Evolutionary conservation across 2,329 filamentous ascomycete genomes (phyloP).

Genomic region (Sclerotinia sclerotiorum): DNA sequence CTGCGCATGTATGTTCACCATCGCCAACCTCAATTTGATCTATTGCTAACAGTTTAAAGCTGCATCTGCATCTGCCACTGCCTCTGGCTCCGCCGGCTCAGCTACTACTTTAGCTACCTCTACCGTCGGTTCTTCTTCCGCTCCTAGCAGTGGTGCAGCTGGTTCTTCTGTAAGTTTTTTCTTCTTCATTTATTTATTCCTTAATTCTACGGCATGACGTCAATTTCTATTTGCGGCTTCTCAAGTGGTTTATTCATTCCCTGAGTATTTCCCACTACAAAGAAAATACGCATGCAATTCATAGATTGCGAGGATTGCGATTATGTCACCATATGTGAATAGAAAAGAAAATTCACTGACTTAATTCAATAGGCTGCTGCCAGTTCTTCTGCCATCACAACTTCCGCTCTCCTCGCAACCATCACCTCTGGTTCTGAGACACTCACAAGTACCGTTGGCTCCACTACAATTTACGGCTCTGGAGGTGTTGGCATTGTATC

Average conservation of each 20-base stretch:
- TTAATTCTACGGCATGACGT: not conserved
- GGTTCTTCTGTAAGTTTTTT: conserved; percentile 20
- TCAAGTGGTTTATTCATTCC: not conserved
- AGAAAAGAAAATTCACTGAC: conserved; percentile 11
- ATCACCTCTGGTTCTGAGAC: conserved; percentile 27
- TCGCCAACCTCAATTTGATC: not conserved
- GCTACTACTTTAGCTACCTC: conserved; percentile 23
- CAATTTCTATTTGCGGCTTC: not conserved
- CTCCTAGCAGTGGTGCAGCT: conserved; percentile 7
- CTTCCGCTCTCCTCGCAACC: conserved; percentile 28
- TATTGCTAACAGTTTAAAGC: not conserved
- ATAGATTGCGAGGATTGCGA: not conserved
- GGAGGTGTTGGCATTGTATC: conserved; percentile 22
- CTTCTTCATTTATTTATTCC: not conserved
- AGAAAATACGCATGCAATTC: not conserved
- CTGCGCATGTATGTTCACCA: conserved; percentile 33
- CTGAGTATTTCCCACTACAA: not conserved
- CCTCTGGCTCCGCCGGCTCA: conserved; percentile 21
- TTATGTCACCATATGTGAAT: not conserved
- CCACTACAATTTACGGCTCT: conserved; percentile 29
- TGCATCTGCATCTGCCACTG: not conserved
- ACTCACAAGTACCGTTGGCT: conserved; percentile 28
- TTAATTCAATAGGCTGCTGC: conserved; percentile 11
- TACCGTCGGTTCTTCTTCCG: conserved; percentile 12
- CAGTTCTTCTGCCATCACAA: conserved; percentile 30